These are phyloP conservation scores for Trichosporon asahii DNA, from an alignment of 1,284 basidiomycete genomes.

Conservation along the genomic window DNA sequence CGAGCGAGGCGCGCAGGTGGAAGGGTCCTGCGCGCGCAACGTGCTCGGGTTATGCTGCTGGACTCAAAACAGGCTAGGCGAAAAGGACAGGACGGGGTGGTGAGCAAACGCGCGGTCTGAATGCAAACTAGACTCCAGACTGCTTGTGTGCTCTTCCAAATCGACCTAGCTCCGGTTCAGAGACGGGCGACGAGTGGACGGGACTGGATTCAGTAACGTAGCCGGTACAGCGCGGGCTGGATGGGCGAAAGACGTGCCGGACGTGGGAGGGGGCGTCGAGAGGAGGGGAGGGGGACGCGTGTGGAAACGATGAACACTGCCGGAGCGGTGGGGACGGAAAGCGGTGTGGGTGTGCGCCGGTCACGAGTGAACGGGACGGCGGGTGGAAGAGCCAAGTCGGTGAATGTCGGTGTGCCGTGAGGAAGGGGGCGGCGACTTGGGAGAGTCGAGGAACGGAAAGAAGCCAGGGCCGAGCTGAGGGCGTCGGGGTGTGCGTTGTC, in stretches of 20 bases:
- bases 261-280: neutral
- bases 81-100: neutral
- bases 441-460: neutral
- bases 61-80: neutral
- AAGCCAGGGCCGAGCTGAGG: neutral
- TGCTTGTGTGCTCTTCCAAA: neutral
- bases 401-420: neutral
- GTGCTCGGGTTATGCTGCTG: neutral
- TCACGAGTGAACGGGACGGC: neutral
- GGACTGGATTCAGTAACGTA: neutral
- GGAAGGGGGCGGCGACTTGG: neutral
- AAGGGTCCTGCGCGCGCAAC: conserved; percentile 7
- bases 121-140: neutral
- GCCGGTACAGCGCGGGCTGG: neutral
- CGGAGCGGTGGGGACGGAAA: neutral
- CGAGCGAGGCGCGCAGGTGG: conserved; percentile 57
- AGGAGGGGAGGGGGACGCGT: neutral
- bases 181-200: neutral
- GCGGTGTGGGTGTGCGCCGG: neutral
- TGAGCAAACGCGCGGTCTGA: conserved; percentile 4
- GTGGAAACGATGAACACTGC: neutral
- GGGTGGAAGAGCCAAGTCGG: neutral
- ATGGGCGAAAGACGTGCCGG: neutral
- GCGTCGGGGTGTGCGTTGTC: neutral
- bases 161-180: neutral